Evolutionary conservation across 371 early-diverging fungal species (phyloP).

Genomic region (Mortierella sp.): DNA sequence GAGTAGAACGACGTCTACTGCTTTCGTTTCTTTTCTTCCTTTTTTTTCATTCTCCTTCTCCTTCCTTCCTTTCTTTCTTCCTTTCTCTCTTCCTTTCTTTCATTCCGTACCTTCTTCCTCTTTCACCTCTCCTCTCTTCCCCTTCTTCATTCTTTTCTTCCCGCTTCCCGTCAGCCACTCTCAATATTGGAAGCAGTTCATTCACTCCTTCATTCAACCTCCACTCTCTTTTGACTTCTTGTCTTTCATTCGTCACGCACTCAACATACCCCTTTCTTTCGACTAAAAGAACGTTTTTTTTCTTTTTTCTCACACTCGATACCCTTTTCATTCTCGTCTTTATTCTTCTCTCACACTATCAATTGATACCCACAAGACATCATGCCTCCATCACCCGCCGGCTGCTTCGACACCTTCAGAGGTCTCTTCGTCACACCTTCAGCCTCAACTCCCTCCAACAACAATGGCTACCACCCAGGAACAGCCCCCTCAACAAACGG

Average conservation of each 20-base stretch:
- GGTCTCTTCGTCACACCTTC: slow-evolving; percentile 36
- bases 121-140: neutral
- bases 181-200: too few relatives aligned
- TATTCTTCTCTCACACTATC: neutral
- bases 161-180: neutral
- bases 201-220: too few relatives aligned
- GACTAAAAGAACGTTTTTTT: too few relatives aligned
- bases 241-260: neutral
- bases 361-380: neutral
- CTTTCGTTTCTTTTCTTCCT: neutral
- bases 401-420: slow-evolving; percentile 47
- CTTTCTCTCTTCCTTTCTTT: neutral
- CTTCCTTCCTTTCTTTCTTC: neutral
- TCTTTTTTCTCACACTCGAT: neutral
- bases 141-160: neutral
- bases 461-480: neutral
- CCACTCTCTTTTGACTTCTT: neutral
- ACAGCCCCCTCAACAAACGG: neutral
- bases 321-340: neutral
- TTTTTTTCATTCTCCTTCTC: neutral
- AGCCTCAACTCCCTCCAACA: neutral
- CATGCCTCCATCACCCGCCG: slow-evolving; percentile 23
- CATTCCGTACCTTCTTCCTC: too few relatives aligned
- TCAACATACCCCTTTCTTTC: neutral
- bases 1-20: too few relatives aligned